These are phyloP conservation scores for Penicillium sp. DNA, from an alignment of 2,329 filamentous ascomycete genomes.

Conservation along the genomic window DNA sequence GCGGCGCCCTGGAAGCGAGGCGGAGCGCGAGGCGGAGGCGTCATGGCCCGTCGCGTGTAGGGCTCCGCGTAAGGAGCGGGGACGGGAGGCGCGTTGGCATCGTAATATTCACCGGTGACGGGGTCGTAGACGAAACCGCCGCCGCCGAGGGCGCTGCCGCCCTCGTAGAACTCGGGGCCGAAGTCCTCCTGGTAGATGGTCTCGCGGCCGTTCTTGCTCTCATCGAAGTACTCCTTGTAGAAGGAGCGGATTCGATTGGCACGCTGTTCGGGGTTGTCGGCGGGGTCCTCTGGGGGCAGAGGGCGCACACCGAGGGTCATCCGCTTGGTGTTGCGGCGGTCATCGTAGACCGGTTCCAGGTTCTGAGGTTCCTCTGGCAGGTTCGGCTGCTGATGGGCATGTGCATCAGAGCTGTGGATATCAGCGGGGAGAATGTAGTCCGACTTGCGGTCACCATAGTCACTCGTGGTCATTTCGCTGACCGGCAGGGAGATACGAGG, in stretches of 20 bases:
- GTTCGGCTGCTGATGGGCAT: conserved; percentile 18
- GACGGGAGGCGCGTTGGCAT: conserved; percentile 18
- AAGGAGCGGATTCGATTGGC: conserved; percentile 97
- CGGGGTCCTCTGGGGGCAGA: conserved; percentile 80
- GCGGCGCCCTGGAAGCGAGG: conserved; percentile 55
- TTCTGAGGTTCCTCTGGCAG: conserved; percentile 30
- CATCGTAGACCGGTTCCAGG: conserved; percentile 25
- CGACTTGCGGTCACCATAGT: conserved; percentile 57
- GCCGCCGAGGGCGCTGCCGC: conserved; percentile 34
- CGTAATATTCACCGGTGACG: conserved; percentile 34
- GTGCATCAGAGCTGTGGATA: conserved; percentile 27
- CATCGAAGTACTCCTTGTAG: conserved; percentile 99
- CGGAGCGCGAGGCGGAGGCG: conserved; percentile 75
- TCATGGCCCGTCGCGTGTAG: conserved; percentile 89
- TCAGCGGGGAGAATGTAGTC: conserved; percentile 46
- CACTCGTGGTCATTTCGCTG: conserved; percentile 55
- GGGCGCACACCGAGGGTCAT: conserved; percentile 72
- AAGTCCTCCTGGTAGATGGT: conserved; percentile 73
- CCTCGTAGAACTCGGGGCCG: conserved; percentile 68
- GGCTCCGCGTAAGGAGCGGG: conserved; percentile 76
- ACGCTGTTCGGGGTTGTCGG: conserved; percentile 89
- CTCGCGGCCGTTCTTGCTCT: conserved; percentile 60
- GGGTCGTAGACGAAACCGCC: conserved; percentile 58
- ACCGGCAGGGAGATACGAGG: conserved; percentile 44
- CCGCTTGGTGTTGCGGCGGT: conserved; percentile 49